Evolutionary conservation across 2,329 filamentous ascomycete genomes (phyloP), one percentile per base, ranked within the genome.

Genomic region (Camptophora hylomeconis): DNA sequence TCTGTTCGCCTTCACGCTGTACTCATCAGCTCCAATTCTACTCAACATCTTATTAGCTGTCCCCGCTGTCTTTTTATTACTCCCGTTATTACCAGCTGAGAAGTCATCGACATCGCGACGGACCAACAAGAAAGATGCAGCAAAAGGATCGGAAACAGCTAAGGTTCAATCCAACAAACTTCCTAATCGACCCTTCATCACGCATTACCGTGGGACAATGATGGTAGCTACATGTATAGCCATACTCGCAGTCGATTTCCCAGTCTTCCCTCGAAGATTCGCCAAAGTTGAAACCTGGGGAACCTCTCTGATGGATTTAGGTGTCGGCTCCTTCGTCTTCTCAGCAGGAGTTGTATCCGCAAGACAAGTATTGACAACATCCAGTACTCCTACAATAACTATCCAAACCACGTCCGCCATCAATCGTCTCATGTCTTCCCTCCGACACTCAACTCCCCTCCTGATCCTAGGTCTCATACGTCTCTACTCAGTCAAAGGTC

Each of bases 251-350:
- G 89, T 98, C 28, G 89, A 98, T 56, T 98, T 98, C 51, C 74
- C 68, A 11, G 65, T 94, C 35, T 98, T 98, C 47, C 89, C 89
- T 2, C 73, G 89, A 16, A 77, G 89, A 17, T 95, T 95, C 51
- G 89, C 84, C 33, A 98, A 98, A 60, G 89, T 92, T 2, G 89
- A 98, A 57, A 94, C 82, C n/a, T 98, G 89, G 83, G 89, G 89
- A 31, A 94, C 87, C 2, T 95, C 87, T n/a, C 61, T 98, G 37
- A 98, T 98, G 89, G 89, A 98, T 51, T 66, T 95, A 46, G 89
- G 89, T 26, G 89, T 98, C 26, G 89, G 89, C 16, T 93, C 86
- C 8, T 98, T 98, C 57, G 89, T 98, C 45, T 98, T 93, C 56
- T 84, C 84, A 2, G 80, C 80, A 10, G 89, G 89, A 13, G 63